Evolutionary conservation across 1,139 yeast species (phyloP), one percentile per base, ranked within the genome.

Genomic region (Yamadazyma siamensis): DNA sequence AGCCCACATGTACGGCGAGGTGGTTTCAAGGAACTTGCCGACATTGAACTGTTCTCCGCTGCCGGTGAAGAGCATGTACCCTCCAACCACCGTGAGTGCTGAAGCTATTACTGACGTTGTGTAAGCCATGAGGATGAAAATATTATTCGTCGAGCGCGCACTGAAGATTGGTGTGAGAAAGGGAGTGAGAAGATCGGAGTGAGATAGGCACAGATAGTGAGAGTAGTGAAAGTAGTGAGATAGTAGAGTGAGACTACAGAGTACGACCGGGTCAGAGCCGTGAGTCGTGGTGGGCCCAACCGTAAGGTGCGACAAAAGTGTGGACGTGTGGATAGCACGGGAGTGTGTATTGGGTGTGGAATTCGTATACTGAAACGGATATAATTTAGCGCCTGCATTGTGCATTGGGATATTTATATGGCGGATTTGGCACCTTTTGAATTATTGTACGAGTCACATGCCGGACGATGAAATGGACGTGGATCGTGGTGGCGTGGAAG

Each of bases 1-100:
- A 14, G 97, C 96, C 98, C 98, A 94, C 80, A 91, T 77, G 56
- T 91, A 91, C 10, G 99, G 99, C 13, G 96, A 87, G 2, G 94
- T 81, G 21, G 82, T 68, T 46, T 80, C 77, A 44, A 94, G 72
- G 54, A 91, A 89, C 47, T 80, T 80, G 29, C 98, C 98, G 36
- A 89, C 77, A 56, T 89, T 84, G 69, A 91, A 91, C 29, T 79
- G 67, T 55, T 88, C 95, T 31, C 97, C 97, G 38, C 87, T 77
- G 31, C 94, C 95, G 39, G 89, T 86, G 74, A 91, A 86, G 43
- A 91, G 71, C 77, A 88, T 81, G 60, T 88, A 68, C 26, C 75
- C 75, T 11, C 75, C 75, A 24, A 66, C 69, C 25, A 64, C 55
- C 31, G 63, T 47, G 25, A 61, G 44, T 10, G 69, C 42, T 31